Evolutionary conservation across 441 rosid genomes (phyloP).

Genomic region (Aleurites moluccanus): DNA sequence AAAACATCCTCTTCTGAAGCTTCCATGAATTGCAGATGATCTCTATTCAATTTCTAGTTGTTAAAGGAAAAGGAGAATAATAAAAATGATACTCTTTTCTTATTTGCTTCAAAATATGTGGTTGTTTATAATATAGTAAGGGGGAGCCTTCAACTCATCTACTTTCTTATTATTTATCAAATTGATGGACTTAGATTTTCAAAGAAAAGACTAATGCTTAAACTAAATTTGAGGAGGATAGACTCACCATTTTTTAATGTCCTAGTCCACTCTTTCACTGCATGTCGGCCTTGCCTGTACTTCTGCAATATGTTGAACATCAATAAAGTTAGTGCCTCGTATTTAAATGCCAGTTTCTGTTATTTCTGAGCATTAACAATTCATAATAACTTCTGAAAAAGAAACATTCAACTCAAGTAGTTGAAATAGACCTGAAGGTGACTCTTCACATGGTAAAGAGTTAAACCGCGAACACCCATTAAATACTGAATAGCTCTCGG

Average conservation of each 20-base stretch:
- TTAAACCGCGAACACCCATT: constrained; percentile 36
- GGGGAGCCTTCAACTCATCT: neutral
- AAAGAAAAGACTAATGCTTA: neutral
- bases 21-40: neutral
- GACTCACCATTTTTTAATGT: constrained; percentile 28
- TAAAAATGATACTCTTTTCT: neutral
- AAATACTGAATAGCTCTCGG: constrained; percentile 27
- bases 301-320: constrained; percentile 26
- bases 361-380: neutral
- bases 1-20: neutral
- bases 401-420: neutral
- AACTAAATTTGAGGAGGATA: constrained; percentile 7
- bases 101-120: neutral
- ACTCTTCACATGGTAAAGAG: constrained; percentile 39
- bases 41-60: neutral
- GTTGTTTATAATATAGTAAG: neutral
- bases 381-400: neutral
- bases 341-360: constrained; percentile 1
- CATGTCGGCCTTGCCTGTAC: constrained; percentile 24
- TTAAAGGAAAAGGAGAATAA: neutral
- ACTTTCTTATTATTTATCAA: neutral
- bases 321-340: constrained; percentile 9
- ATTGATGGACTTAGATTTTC: neutral
- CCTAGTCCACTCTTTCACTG: neutral
- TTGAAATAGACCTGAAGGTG: constrained; percentile 39